Evolutionary conservation across 805 yeast genomes (phyloP).

Genomic region (Sungouiozyma intestinalis): DNA sequence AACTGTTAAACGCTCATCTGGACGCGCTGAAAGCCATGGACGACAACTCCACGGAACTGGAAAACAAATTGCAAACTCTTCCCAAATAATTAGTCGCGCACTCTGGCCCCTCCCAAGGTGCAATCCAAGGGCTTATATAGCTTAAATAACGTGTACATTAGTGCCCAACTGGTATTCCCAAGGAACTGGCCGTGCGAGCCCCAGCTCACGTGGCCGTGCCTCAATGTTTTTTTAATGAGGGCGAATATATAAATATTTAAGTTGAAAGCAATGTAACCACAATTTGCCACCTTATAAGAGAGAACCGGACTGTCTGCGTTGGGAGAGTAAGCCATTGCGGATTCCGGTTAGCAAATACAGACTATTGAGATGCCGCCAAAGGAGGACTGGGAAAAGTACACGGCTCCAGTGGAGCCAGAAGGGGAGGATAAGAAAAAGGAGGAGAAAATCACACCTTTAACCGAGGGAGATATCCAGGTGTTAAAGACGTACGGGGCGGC

Average conservation of each 20-base stretch:
- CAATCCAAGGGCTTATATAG: not conserved
- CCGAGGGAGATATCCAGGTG: conserved; percentile 96
- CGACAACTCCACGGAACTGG: conserved; percentile 55
- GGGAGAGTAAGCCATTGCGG: too few relatives aligned
- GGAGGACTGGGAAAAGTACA: conserved; percentile 97
- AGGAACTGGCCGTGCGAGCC: not conserved
- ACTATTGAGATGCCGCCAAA: conserved; percentile 77
- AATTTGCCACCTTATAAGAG: not conserved
- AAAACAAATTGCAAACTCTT: conserved; percentile 44
- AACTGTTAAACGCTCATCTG: conserved; percentile 75
- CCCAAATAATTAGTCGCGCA: conserved; percentile 8
- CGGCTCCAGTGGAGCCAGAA: conserved; percentile 64
- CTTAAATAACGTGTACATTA: not conserved
- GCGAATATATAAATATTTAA: too few relatives aligned
- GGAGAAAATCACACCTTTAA: conserved; percentile 72
- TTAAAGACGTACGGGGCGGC: conserved; percentile 96
- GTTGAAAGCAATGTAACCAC: not conserved
- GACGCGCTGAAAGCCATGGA: conserved; percentile 86
- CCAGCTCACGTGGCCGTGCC: not conserved
- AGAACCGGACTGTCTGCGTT: too few relatives aligned
- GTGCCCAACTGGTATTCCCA: not conserved
- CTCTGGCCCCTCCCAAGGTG: too few relatives aligned
- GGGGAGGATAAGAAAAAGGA: conserved; percentile 49
- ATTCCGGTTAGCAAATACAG: too few relatives aligned
- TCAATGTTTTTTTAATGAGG: too few relatives aligned